Evolutionary conservation across 441 rosid species (phyloP), one percentile per base, ranked within the genome.

Genomic region (Geranium incanum): DNA sequence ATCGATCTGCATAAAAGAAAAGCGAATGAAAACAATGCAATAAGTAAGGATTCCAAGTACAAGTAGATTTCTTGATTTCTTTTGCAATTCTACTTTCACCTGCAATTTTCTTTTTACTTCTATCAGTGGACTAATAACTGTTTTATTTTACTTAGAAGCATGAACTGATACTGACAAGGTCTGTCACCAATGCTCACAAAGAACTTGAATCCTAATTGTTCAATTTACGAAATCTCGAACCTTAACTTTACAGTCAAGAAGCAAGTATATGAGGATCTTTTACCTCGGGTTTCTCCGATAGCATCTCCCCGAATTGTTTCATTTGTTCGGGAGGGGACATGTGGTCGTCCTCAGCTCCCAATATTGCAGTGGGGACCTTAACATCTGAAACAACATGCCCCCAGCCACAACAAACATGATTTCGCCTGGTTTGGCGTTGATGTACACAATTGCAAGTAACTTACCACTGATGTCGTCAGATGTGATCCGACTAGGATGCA

Each of bases 401-500:
- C 11, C 43, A 5, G 12, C 43, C 12, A 66, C 11, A 36, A 12
- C 36, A 5, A 0, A 66, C 6, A 12, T 66, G 39, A 5, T 66
- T 1, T 7, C 3, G 33, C 33, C 33, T 28, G 33, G 6, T 28
- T 23, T 28, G 41, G 16, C 11, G 36, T 6, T 66, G 7, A 13
- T 7, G 12, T 12, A 66, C 2, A 66, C 6, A 15, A 50, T 50
- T 50, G 19, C 60, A 12, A n/a, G 12, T 69, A 57, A 36, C 39
- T 67, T 78, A 78, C 81, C 79, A 0, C 70, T 70, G 45, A 78
- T 75, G 8, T 75, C 81, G 5, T 78, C 75, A 48, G 48, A 73
- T 0, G 77, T 78, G 67, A 78, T 74, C 18, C 59, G 48, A 57
- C 72, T 63, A 45, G 81, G 81, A 72, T 81, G 82, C 73, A 78